Evolutionary conservation across 2,329 filamentous ascomycete genomes (phyloP), one percentile per base, ranked within the genome.

Genomic region (Pseudopyrenochaeta lycopersici): DNA sequence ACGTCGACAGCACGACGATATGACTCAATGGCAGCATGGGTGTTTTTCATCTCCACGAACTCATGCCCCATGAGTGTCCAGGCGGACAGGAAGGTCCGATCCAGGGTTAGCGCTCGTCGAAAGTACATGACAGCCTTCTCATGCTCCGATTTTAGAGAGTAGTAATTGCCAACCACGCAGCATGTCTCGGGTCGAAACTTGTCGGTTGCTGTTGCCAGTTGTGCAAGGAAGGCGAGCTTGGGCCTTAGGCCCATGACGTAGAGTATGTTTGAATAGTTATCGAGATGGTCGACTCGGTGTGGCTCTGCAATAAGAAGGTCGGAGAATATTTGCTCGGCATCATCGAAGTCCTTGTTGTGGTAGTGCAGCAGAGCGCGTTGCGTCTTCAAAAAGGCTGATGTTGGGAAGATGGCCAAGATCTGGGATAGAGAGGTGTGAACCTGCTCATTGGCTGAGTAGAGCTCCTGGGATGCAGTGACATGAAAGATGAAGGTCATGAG

Each of bases 51-150:
- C 76, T 99, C 95, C 48, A 98, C 92, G 66, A 97, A 99, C 75
- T 99, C 95, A 75, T 99, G 95, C 1, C 95, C 95, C 94, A 99
- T 98, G 1, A 99, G 82, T 0, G 95, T 99, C 95, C 95, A 99
- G 1, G 95, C 95, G 0, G 92, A 96, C 14, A 97, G 84, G 72
- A 95, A 99, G 21, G 88, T 89, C 9, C 94, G 88, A 72, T 99
- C 95, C 0, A 99, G 82, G 0, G 92, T 96, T 17, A 99, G 79
- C 0, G 95, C 95, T 18, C 95, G 89, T 3, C 95, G 90, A 80
- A 99, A 99, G 77, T 98, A 98, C 78, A 97, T 92, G 47, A 99
- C 93, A 0, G 95, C 94, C 73, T 99, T 99, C 74, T 99, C 95
- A 73, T 99, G 95, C 73, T 96, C 89, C 0, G 93, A 97, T 56